Percentiles rank a stretch among this genome's conserved stretches.
These are phyloP conservation scores for Seiridium cupressi DNA, from an alignment of 2,329 filamentous ascomycete species.

Conservation along the genomic window DNA sequence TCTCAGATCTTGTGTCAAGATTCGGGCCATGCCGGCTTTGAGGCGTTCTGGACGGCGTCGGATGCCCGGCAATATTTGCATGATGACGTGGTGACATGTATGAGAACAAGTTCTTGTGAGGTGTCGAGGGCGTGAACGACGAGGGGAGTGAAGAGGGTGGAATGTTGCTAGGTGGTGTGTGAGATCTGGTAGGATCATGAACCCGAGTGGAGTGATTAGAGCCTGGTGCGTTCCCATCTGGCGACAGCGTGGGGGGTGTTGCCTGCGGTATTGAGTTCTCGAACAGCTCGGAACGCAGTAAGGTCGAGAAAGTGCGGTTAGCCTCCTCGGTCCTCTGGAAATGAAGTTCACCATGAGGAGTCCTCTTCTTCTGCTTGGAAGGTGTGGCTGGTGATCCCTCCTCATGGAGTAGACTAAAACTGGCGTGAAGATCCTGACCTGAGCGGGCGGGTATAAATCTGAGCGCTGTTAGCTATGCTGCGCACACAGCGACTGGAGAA, in stretches of 20 bases:
- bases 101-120: slow-evolving; percentile 95
- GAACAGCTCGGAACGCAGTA: slow-evolving; percentile 90
- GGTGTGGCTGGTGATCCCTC: slow-evolving; percentile 91
- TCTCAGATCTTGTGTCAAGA: slow-evolving; percentile 83
- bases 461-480: slow-evolving; percentile 24
- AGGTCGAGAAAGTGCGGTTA: slow-evolving; percentile 84
- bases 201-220: slow-evolving; percentile 52
- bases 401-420: slow-evolving; percentile 88
- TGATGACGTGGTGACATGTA: slow-evolving; percentile 78
- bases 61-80: slow-evolving; percentile 71
- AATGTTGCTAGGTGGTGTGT: slow-evolving; percentile 76
- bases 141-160: slow-evolving; percentile 64
- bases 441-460: slow-evolving; percentile 95
- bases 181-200: slow-evolving; percentile 69
- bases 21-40: slow-evolving; percentile 86
- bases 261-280: slow-evolving; percentile 84
- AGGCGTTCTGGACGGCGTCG: slow-evolving; percentile 85
- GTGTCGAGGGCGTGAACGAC: slow-evolving; percentile 85
- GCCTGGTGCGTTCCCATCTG: slow-evolving; percentile 52
- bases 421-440: slow-evolving; percentile 89
- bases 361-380: slow-evolving; percentile 79
- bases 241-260: slow-evolving; percentile 61
- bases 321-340: slow-evolving; percentile 96
- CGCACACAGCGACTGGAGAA: slow-evolving; percentile 8
- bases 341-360: slow-evolving; percentile 85